Conservation (phyloP, 225 moss, liverwort and hornwort species). For the Polytrichum commune region DNA sequence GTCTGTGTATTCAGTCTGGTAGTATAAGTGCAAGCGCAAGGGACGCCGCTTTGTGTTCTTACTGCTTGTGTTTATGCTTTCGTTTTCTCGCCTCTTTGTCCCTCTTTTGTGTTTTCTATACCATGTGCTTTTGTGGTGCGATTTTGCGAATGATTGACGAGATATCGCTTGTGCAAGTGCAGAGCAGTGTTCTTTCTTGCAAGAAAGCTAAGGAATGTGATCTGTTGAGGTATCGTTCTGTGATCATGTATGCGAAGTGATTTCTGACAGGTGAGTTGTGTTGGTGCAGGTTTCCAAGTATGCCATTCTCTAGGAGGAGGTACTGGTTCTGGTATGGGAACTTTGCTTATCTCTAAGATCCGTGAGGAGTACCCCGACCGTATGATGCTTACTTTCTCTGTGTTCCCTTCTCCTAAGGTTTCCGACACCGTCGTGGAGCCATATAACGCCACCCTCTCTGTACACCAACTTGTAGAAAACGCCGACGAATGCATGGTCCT, state of each 20-base stretch:
- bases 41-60: no score
- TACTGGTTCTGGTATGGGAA: slow-evolving; percentile 50
- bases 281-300: slow-evolving; percentile 37
- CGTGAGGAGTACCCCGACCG: slow-evolving; percentile 50
- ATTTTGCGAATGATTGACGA: no score
- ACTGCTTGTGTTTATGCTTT: no score
- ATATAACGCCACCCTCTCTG: slow-evolving; percentile 38
- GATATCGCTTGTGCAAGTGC: no score
- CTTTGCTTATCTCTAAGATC: slow-evolving; percentile 41
- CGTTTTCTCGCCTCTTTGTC: no score
- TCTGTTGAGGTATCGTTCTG: not conserved
- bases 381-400: slow-evolving; percentile 53
- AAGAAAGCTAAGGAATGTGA: not conserved
- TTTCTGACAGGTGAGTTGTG: not conserved
- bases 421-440: slow-evolving; percentile 41
- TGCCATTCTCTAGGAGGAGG: slow-evolving; percentile 51
- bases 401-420: slow-evolving; percentile 44
- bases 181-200: not conserved
- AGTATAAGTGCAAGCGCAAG: no score
- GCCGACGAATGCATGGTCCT: slow-evolving; percentile 46
- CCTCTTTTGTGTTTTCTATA: no score
- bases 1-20: no score
- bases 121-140: no score
- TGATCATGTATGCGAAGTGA: not conserved
- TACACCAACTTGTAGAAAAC: slow-evolving; percentile 41